Evolutionary conservation across 306 rosid genomes (phyloP).

Genomic region (Dryas octopetala): DNA sequence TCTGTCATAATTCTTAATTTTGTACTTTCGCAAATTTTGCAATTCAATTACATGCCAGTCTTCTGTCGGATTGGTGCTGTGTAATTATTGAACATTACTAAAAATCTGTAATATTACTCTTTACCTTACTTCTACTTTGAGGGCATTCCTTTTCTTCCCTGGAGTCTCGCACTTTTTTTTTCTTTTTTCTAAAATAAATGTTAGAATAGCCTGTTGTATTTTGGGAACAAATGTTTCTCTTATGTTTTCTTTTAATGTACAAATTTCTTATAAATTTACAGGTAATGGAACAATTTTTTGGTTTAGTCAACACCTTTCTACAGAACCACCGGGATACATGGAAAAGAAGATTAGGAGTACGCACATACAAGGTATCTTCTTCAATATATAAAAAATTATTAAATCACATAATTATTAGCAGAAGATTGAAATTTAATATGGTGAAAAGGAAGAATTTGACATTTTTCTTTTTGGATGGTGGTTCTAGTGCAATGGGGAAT

Average conservation of each 20-base stretch:
- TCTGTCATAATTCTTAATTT: background rate
- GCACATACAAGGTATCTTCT: constrained; percentile 84
- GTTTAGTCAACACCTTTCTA: constrained; percentile 89
- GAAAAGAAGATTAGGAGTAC: constrained; percentile 84
- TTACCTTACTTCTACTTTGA: background rate
- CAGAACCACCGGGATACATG: constrained; percentile 74
- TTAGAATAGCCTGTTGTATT: background rate
- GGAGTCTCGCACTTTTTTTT: background rate
- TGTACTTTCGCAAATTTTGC: background rate
- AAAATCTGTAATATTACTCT: background rate
- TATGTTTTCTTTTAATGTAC: constrained; percentile 2
- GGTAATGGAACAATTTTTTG: constrained; percentile 97
- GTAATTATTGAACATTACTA: background rate
- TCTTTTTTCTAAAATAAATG: background rate
- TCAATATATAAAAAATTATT: constrained; percentile 15
- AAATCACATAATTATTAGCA: background rate
- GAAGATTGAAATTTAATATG: constrained; percentile 5
- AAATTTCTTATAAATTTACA: constrained; percentile 36
- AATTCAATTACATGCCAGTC: background rate
- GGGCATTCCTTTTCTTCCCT: background rate
- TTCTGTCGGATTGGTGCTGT: background rate
- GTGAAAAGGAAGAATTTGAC: background rate
- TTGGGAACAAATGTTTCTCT: background rate
- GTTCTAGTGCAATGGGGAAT: constrained; percentile 4
- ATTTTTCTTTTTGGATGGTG: background rate